These are phyloP conservation scores for Thermothelomyces thermophilus DNA, from an alignment of 2,329 filamentous ascomycete species.

Conservation along the genomic window DNA sequence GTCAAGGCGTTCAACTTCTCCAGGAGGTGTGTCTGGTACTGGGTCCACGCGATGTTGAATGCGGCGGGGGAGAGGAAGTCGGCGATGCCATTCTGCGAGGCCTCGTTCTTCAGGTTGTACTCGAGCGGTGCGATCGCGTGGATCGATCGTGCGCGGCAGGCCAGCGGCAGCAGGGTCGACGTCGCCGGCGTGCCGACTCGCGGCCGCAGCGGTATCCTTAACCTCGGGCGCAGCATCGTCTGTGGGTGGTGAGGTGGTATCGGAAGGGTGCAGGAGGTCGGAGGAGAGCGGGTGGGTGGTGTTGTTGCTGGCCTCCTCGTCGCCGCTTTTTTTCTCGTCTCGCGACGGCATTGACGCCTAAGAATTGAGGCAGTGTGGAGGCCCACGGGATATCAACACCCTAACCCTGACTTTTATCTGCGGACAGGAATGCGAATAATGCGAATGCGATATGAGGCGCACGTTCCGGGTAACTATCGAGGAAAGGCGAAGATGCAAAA, in stretches of 20 bases:
- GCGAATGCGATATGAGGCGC: too few relatives aligned
- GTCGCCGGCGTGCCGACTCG: slow-evolving; percentile 10
- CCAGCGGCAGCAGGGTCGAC: slow-evolving; percentile 19
- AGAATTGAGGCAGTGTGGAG: slow-evolving; percentile 13
- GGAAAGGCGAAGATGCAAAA: too few relatives aligned
- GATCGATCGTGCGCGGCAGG: slow-evolving; percentile 35
- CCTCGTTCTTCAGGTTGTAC: slow-evolving; percentile 36
- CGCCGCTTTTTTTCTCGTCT: slow-evolving; percentile 11
- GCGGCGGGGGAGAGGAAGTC: slow-evolving; percentile 62
- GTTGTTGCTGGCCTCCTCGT: slow-evolving; percentile 13
- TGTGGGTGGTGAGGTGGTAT: not conserved
- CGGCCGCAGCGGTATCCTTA: slow-evolving; percentile 44
- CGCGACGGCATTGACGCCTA: slow-evolving; percentile 5
- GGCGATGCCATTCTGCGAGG: slow-evolving; percentile 48
- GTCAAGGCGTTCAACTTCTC: slow-evolving; percentile 70
- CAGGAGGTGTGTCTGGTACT: slow-evolving; percentile 71
- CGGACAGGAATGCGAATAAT: too few relatives aligned
- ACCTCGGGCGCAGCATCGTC: slow-evolving; percentile 46
- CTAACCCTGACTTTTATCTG: slow-evolving; percentile 10
- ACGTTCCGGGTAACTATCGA: too few relatives aligned
- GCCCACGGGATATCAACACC: not conserved
- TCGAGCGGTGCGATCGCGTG: slow-evolving; percentile 26
- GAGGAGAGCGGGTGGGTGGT: not conserved
- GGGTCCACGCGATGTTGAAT: slow-evolving; percentile 71
- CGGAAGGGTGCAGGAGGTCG: not conserved